Conservation (phyloP, 768 basidiomycete genomes). For the Clathrus columnatus region DNA sequence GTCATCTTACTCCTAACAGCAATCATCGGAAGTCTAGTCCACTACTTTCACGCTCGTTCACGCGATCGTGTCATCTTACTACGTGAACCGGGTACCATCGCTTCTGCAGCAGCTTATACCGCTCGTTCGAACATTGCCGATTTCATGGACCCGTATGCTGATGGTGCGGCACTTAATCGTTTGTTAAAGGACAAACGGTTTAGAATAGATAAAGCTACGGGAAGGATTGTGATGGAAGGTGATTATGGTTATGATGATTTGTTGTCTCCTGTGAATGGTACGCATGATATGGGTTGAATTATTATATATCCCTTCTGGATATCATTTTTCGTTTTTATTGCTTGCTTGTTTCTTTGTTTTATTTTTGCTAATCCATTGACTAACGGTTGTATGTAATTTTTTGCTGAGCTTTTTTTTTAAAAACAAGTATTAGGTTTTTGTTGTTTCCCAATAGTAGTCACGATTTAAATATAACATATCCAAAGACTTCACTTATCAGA, state of each 20-base stretch:
- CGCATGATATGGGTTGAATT: too few relatives aligned
- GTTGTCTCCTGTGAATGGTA: too few relatives aligned
- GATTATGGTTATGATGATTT: conserved; percentile 19
- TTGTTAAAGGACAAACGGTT: conserved; percentile 39
- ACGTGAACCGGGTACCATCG: conserved; percentile 47
- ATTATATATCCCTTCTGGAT: too few relatives aligned
- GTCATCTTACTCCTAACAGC: conserved; percentile 37
- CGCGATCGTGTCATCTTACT: conserved; percentile 36
- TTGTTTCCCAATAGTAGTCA: too few relatives aligned
- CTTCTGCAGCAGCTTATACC: conserved; percentile 46
- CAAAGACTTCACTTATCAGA: too few relatives aligned
- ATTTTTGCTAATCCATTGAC: too few relatives aligned
- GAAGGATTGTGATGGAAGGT: conserved; percentile 47
- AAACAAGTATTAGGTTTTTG: too few relatives aligned
- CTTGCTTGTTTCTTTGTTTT: too few relatives aligned
- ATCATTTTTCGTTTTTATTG: too few relatives aligned
- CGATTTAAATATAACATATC: too few relatives aligned
- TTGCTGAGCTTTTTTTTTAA: too few relatives aligned
- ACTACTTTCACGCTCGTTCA: conserved; percentile 38
- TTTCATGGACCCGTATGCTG: conserved; percentile 54
- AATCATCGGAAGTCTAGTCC: conserved; percentile 33
- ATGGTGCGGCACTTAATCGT: conserved; percentile 29
- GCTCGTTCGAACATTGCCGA: conserved; percentile 45
- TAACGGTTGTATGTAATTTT: too few relatives aligned
- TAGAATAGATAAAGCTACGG: conserved; percentile 39